Base-by-base conservation (phyloP, 2,329 filamentous ascomycete genomes). In the Arthrobotrys pseudoclavata region DNA sequence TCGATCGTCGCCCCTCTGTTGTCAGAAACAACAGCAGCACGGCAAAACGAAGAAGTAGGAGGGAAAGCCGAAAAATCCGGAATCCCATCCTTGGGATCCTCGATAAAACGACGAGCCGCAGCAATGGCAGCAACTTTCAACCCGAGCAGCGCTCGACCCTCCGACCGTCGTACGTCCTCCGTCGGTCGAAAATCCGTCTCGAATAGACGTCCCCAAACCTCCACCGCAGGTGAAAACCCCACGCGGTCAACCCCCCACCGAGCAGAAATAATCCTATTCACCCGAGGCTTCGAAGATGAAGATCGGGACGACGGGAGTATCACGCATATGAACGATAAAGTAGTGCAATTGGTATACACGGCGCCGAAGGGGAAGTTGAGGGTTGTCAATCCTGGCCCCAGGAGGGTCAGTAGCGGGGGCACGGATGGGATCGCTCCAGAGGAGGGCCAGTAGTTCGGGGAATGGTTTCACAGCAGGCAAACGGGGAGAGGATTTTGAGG, bases 261-360 rank as follows among this genome's bases (percentile, higher is more conserved):
- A 20, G 74, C 66, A 10, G 74, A 77, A 24, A 77, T 77, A 47
- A 81, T 85, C 57, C 48, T 69, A 1, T 53, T 81, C 52, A 79
- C 80, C 15, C 79, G 80, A 47, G 60, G 70, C 15, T 55, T 67
- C 20, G 62, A 66, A 24, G 53, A 62, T 42, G 81, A 61, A 24
- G 53, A 62, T 42, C 81, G 84, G n/a, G 82, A 82, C 15, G 82
- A 83, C 18, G 82, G 83, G 29, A 48, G 48, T 24, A 52, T 22
- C 20, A 60, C n/a, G 20, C 85, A 85, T 34, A 77, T 77, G 45
- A 57, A 77, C 48, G 74, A 77, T 48, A 77, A 71, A 67, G 64
- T 79, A 50, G 68, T 94, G 77, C 92, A 94, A 83, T 88, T 93
- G 82, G 96, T 97, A 89, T 98, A 97, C 84, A 97, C 95, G 0